These are phyloP conservation scores for Podospora pseudoanserina DNA, from an alignment of 495 filamentous ascomycete species.

Conservation along the genomic window DNA sequence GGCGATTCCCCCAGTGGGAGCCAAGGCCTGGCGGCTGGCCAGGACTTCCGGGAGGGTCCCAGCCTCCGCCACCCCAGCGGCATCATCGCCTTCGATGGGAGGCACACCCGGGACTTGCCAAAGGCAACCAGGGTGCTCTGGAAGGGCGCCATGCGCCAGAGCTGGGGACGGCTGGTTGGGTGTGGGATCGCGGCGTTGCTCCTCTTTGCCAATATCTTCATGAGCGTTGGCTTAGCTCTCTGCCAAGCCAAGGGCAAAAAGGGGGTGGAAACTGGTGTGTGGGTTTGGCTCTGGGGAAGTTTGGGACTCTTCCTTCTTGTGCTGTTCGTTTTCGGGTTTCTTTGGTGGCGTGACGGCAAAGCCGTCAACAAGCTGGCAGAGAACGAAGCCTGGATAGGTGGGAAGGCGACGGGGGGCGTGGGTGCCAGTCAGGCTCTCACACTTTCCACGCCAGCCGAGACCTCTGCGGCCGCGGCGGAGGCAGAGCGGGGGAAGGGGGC, in stretches of 20 bases:
- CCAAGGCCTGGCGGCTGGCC: too few relatives aligned
- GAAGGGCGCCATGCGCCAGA: background rate
- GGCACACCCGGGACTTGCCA: constrained; percentile 18
- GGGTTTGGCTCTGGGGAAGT: background rate
- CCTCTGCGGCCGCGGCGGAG: background rate
- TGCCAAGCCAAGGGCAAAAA: background rate
- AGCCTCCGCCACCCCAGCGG: background rate
- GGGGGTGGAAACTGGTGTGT: background rate
- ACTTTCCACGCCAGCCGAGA: background rate
- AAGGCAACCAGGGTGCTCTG: constrained; percentile 17
- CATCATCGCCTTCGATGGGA: background rate
- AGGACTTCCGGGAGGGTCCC: background rate
- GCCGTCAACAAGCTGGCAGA: background rate
- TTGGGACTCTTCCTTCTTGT: background rate
- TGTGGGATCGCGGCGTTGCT: background rate
- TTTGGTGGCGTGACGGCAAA: background rate
- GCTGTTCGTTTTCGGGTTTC: background rate
- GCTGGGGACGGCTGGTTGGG: background rate
- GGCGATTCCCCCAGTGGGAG: background rate
- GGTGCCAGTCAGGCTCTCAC: background rate
- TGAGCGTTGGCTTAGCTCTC: background rate
- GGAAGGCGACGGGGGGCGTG: background rate
- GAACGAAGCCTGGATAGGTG: background rate
- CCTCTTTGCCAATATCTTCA: background rate
- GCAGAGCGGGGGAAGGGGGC: background rate